Evolutionary conservation across 805 yeast genomes (phyloP).

Genomic region (Lipomyces kockii): DNA sequence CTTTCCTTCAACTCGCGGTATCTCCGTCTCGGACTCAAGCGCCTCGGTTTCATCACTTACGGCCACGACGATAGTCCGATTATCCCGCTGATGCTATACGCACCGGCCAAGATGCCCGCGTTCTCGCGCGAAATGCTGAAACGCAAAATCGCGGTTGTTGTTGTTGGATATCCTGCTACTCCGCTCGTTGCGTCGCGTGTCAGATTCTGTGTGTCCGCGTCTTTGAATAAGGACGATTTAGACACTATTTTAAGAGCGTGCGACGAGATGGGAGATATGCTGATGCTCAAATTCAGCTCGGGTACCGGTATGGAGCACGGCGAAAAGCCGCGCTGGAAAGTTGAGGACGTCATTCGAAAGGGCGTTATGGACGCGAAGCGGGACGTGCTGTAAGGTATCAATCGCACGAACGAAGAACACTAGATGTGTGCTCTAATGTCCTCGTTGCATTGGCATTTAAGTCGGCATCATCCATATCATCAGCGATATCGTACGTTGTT

Average conservation of each 20-base stretch:
- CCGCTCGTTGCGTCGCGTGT: constrained; percentile 88
- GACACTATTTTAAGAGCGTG: constrained; percentile 75
- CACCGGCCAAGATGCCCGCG: constrained; percentile 95
- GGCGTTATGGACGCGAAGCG: constrained; percentile 63
- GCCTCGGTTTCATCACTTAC: constrained; percentile 89
- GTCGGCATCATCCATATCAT: neutral
- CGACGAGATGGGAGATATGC: constrained; percentile 75
- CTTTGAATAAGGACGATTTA: constrained; percentile 91
- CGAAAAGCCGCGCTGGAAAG: constrained; percentile 73
- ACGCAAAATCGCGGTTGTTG: constrained; percentile 87
- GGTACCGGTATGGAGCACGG: constrained; percentile 63
- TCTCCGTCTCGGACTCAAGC: constrained; percentile 84
- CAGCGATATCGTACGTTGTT: neutral
- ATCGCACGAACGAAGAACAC: neutral
- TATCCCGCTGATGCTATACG: constrained; percentile 81
- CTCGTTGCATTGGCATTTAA: neutral
- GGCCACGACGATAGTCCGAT: constrained; percentile 98
- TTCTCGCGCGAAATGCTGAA: constrained; percentile 80
- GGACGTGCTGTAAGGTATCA: constrained; percentile 11
- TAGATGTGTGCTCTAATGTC: neutral
- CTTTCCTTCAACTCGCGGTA: constrained; percentile 96
- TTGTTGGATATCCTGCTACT: constrained; percentile 98
- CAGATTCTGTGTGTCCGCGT: constrained; percentile 88
- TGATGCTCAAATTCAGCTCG: constrained; percentile 75
- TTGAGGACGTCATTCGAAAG: constrained; percentile 73